Evolutionary conservation across 2,329 filamentous ascomycete genomes (phyloP).

Genomic region (Aspergillus pseudoviridinutans): DNA sequence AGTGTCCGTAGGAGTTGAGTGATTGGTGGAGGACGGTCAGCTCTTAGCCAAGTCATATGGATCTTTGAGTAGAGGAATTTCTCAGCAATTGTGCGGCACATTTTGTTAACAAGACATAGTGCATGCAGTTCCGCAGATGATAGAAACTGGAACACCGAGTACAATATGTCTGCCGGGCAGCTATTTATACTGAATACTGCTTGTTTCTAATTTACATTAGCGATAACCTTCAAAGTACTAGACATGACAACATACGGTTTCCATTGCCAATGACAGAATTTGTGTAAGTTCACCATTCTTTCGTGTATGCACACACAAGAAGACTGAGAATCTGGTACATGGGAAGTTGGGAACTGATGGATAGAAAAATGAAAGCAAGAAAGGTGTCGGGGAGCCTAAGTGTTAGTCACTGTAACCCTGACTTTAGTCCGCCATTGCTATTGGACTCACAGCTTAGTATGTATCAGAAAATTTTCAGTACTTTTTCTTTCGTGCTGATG

Average conservation of each 20-base stretch:
- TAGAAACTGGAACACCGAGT: slow-evolving; percentile 13
- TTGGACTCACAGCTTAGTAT: not conserved
- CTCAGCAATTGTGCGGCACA: slow-evolving; percentile 8
- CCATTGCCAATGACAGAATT: not conserved
- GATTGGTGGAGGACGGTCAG: slow-evolving; percentile 7
- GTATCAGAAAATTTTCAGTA: too few species aligned
- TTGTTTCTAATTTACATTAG: slow-evolving; percentile 1
- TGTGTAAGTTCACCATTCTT: not conserved
- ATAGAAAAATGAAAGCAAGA: not conserved
- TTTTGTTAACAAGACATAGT: slow-evolving; percentile 12
- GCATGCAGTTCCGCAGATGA: slow-evolving; percentile 8
- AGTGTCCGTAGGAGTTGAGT: slow-evolving; percentile 13
- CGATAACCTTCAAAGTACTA: not conserved
- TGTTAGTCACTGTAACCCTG: not conserved
- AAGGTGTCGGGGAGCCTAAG: not conserved
- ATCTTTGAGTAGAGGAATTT: not conserved
- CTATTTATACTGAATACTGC: not conserved
- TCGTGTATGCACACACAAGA: not conserved
- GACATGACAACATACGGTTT: not conserved
- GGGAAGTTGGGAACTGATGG: not conserved
- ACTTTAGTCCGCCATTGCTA: not conserved
- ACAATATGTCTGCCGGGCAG: slow-evolving; percentile 13
- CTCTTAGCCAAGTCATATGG: not conserved
- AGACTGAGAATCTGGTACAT: not conserved
- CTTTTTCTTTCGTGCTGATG: too few species aligned